Evolutionary conservation across 345 rosid species (phyloP), one percentile per base, ranked within the genome.

Genomic region (Abelmoschus esculentus): DNA sequence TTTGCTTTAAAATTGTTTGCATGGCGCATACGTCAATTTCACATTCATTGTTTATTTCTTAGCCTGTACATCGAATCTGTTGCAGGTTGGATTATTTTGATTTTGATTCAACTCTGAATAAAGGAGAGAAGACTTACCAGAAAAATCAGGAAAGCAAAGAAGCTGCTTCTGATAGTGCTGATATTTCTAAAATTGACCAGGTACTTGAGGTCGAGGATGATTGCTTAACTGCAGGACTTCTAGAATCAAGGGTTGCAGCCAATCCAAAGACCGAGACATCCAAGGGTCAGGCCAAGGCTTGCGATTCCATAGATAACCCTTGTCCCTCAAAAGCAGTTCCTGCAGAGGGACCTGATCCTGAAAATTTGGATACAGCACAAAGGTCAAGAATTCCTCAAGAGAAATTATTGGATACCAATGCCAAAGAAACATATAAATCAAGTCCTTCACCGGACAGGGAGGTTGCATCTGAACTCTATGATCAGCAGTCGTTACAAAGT

Each of bases 81-180:
- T 78, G 72, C 84, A 89, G 93, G 80, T 73, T 86, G 76, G 96
- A 85, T 67, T 73, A 54, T 75, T 91, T 89, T 71, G 67, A 81
- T 72, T 77, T 85, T 70, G 81, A 69, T 76, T 70, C 93, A 75
- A 66, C 76, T 72, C 54, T 77, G 70, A 72, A 8, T 7, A 77
- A 83, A 75, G 85, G 75, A 77, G 78, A 72, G 67, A 73, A 82
- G 64, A 67, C 75, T 67, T 40, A 64, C 29, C 61, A 58, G 70
- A 86, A 78, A 71, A 77, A 64, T 14, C 42, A 61, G 17, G 81
- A 76, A 46, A 73, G 26, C 29, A 73, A 82, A 76, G 77, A 50
- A 65, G 74, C 18, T 72, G 70, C 67, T 47, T 75, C 83, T 71
- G 80, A 69, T 63, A 73, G 64, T 38, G 77, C 67, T 49, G 76